These are phyloP conservation scores for Aspergillus asperescens DNA, from an alignment of 495 filamentous ascomycete genomes.

Conservation along the genomic window DNA sequence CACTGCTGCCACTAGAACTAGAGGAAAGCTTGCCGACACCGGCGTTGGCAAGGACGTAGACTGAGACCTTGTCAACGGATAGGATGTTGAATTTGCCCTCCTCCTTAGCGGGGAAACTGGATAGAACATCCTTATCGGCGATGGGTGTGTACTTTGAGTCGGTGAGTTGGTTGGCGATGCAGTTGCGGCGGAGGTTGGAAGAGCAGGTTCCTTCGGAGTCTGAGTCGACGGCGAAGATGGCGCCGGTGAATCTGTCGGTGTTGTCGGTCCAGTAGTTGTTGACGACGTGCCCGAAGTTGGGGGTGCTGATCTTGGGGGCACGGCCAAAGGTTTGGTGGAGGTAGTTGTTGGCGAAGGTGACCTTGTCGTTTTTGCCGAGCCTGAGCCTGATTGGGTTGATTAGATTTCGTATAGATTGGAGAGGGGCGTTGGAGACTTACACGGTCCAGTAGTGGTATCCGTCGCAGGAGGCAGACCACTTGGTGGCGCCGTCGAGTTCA, in stretches of 20 bases:
- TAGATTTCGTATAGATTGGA: neutral
- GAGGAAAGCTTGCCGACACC: slow-evolving; percentile 26
- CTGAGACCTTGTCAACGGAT: slow-evolving; percentile 19
- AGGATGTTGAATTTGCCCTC: slow-evolving; percentile 19
- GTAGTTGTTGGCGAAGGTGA: slow-evolving; percentile 34
- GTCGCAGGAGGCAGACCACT: slow-evolving; percentile 49
- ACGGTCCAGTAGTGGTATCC: slow-evolving; percentile 53
- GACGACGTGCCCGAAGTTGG: slow-evolving; percentile 40
- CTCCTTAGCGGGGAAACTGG: slow-evolving; percentile 19
- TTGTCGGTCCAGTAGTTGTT: slow-evolving; percentile 39
- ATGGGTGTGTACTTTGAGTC: slow-evolving; percentile 21
- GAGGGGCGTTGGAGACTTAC: slow-evolving; percentile 11
- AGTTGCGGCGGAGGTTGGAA: slow-evolving; percentile 25
- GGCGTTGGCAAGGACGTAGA: slow-evolving; percentile 26
- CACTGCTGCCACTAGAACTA: slow-evolving; percentile 3
- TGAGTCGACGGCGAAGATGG: slow-evolving; percentile 22
- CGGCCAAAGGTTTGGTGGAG: slow-evolving; percentile 51
- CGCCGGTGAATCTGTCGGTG: too few relatives aligned
- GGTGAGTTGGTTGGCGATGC: slow-evolving; percentile 23
- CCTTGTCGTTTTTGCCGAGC: slow-evolving; percentile 28
- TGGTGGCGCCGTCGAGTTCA: slow-evolving; percentile 46
- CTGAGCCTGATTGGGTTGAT: slow-evolving; percentile 18
- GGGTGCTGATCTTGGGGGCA: slow-evolving; percentile 44
- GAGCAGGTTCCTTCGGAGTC: slow-evolving; percentile 21
- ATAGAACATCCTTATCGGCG: slow-evolving; percentile 22